A percentile compares a stretch with the other conserved stretches of the same genome.
phyloP scores from a whole-genome alignment of 108 stramenopile species.

The Asterionellopsis glacialis region DNA sequence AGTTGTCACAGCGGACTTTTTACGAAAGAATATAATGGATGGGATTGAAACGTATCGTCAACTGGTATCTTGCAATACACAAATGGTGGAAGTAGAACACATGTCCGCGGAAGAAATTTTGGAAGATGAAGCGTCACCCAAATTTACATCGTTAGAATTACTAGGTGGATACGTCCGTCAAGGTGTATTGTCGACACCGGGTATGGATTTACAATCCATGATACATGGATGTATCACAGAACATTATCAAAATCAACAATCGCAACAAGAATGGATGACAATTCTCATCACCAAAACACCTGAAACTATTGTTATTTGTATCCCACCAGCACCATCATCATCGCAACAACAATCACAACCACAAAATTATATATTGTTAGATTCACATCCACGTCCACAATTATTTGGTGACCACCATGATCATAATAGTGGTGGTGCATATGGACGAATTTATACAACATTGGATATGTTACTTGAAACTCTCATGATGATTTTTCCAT shows the following conservation, averaged over 20 bases:
- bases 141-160: constrained; percentile 22
- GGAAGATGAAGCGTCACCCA: constrained; percentile 6
- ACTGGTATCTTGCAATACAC: constrained; percentile 2
- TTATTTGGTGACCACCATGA: constrained; percentile 18
- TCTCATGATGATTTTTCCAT: constrained; percentile 58
- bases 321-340: constrained; percentile 27
- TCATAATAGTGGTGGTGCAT: too few relatives aligned
- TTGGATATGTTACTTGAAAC: constrained; percentile 35
- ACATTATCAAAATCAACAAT: constrained; percentile 9
- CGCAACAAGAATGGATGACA: constrained; percentile 27
- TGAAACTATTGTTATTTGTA: constrained; percentile 62
- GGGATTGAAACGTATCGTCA: constrained; percentile 44
- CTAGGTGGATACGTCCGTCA: constrained; percentile 50
- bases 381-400: constrained; percentile 79
- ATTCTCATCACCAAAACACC: constrained; percentile 76
- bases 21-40: constrained; percentile 29
- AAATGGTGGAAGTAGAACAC: constrained; percentile 38
- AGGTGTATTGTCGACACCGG: constrained; percentile 50
- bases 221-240: constrained; percentile 27
- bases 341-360: constrained; percentile 3
- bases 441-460: constrained; percentile 51
- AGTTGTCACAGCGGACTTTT: constrained; percentile 27
- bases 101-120: constrained; percentile 75
- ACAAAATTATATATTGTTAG: constrained; percentile 45
- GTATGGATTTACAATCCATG: constrained; percentile 41